Conservation (phyloP, 169 alveolate species). For the Toxoplasma gondii region DNA sequence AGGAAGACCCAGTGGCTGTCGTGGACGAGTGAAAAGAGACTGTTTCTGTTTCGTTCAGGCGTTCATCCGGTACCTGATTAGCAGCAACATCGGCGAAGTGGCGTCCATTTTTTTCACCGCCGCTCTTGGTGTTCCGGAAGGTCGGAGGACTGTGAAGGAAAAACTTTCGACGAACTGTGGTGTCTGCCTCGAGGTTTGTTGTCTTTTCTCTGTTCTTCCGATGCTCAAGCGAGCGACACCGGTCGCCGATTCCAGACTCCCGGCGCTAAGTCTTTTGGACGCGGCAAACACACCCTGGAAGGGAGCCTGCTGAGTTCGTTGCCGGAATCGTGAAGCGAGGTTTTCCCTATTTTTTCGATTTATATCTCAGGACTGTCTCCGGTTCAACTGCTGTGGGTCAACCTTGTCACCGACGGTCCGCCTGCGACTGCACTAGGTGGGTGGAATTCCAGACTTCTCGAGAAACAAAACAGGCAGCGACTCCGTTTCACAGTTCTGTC, state of each 20-base stretch:
- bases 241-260: neutral
- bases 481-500: too few relatives aligned
- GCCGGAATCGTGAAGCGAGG: neutral
- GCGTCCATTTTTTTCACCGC: conserved; percentile 99
- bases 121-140: conserved; percentile 97
- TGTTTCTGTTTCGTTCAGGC: conserved; percentile 48
- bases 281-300: neutral
- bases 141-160: conserved; percentile 45
- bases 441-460: neutral
- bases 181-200: too few relatives aligned
- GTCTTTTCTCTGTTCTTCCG: too few relatives aligned
- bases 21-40: too few relatives aligned
- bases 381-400: conserved; percentile 99
- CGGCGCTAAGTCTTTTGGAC: neutral
- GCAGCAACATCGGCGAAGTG: conserved; percentile 99
- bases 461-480: too few relatives aligned
- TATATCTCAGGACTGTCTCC: conserved; percentile 96
- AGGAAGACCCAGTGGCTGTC: too few relatives aligned
- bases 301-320: neutral
- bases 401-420: conserved; percentile 99
- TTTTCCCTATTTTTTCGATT: conserved; percentile 86
- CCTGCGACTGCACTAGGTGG: conserved; percentile 98
- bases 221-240: neutral
- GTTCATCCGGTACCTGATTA: conserved; percentile 92
- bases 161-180: too few relatives aligned